Evolutionary conservation across 768 basidiomycete genomes (phyloP).

Genomic region (Auriscalpium vulgare): DNA sequence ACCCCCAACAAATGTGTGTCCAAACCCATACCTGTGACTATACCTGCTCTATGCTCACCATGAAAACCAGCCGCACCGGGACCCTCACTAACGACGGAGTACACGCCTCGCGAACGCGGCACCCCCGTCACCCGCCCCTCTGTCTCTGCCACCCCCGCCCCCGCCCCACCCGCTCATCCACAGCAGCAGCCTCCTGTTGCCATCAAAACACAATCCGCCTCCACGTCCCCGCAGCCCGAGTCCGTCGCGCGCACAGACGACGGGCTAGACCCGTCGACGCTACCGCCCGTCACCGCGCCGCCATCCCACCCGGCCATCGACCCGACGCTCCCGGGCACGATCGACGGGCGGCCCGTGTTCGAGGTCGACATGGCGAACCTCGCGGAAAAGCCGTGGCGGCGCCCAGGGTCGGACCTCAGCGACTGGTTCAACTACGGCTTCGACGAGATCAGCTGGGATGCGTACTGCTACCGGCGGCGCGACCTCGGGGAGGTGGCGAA

Average conservation of each 20-base stretch:
- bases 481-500: slow-evolving; percentile 75
- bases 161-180: slow-evolving; percentile 12
- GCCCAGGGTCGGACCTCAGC: slow-evolving; percentile 85
- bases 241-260: slow-evolving; percentile 27
- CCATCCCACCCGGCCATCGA: slow-evolving; percentile 78
- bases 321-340: slow-evolving; percentile 51
- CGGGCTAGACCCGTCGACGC: slow-evolving; percentile 53
- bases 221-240: neutral
- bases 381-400: slow-evolving; percentile 84
- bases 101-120: slow-evolving; percentile 64
- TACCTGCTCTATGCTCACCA: neutral
- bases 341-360: slow-evolving; percentile 73
- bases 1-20: slow-evolving; percentile 24
- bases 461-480: slow-evolving; percentile 78
- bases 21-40: neutral
- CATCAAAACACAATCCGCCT: neutral
- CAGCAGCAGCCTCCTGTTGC: slow-evolving; percentile 12
- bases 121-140: slow-evolving; percentile 30
- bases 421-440: slow-evolving; percentile 99
- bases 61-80: slow-evolving; percentile 39
- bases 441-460: slow-evolving; percentile 94
- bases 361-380: slow-evolving; percentile 74
- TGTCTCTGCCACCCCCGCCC: slow-evolving; percentile 17
- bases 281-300: slow-evolving; percentile 63
- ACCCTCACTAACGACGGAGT: slow-evolving; percentile 72